These are phyloP conservation scores for Ophiocordyceps camponoti-saundersi DNA, from an alignment of 2,329 filamentous ascomycete species.

Conservation along the genomic window DNA sequence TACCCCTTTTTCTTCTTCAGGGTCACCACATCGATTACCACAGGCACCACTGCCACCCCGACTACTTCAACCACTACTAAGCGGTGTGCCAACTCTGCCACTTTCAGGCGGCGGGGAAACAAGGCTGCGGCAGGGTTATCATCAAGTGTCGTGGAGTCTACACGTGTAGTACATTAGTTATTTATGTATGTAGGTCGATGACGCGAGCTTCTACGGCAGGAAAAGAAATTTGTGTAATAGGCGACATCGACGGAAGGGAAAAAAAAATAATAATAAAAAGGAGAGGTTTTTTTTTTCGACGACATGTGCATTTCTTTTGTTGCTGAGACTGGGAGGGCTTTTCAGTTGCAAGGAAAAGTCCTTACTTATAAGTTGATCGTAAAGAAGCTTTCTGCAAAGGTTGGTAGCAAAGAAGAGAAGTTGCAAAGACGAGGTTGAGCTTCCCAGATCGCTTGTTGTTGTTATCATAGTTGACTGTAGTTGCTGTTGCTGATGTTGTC, in stretches of 20 bases:
- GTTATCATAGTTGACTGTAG: too few species aligned
- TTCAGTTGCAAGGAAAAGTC: too few species aligned
- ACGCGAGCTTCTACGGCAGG: background rate
- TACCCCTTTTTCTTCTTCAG: background rate
- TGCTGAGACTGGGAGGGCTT: background rate
- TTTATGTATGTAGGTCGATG: background rate
- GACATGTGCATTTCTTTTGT: background rate
- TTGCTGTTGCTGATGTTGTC: too few species aligned
- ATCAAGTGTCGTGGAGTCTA: too few species aligned
- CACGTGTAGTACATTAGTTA: background rate
- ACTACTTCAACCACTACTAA: background rate
- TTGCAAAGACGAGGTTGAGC: too few species aligned
- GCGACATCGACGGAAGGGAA: background rate
- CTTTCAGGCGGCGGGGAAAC: background rate
- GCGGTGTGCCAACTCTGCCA: background rate
- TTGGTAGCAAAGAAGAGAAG: too few species aligned
- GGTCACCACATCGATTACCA: background rate
- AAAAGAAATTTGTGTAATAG: background rate
- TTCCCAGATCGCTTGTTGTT: too few species aligned
- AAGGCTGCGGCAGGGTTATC: too few species aligned
- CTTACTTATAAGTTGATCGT: too few species aligned
- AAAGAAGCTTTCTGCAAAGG: too few species aligned
- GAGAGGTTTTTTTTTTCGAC: background rate
- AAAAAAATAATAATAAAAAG: background rate
- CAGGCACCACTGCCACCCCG: background rate